phyloP scores from a whole-genome alignment of 2,329 filamentous ascomycete genomes.

The Fusarium solani-melongenae region DNA sequence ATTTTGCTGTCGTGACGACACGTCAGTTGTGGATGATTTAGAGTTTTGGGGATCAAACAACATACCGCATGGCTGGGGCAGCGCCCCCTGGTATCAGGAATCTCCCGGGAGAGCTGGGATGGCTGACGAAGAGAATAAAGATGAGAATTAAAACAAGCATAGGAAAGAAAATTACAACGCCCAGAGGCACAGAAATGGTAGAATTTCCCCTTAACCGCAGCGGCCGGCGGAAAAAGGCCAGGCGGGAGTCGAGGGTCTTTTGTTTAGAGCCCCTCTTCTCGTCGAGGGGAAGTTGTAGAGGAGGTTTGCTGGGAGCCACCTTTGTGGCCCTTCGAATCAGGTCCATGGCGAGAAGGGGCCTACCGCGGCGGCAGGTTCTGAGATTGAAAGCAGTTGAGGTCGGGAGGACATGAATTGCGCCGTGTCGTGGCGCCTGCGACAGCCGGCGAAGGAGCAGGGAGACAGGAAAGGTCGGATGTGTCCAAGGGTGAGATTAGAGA shows the following conservation, averaged over 20 bases:
- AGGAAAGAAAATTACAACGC: constrained; percentile 92
- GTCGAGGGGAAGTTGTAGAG: constrained; percentile 58
- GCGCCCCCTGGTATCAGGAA: constrained; percentile 90
- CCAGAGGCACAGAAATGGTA: constrained; percentile 89
- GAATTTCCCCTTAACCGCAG: constrained; percentile 93
- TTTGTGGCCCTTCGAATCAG: constrained; percentile 66
- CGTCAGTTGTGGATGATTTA: constrained; percentile 28
- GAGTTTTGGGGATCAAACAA: constrained; percentile 44
- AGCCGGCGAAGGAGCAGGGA: constrained; percentile 30
- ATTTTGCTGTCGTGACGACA: constrained; percentile 77
- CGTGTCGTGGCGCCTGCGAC: constrained; percentile 41
- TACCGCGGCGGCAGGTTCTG: constrained; percentile 55
- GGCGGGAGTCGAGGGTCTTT: constrained; percentile 58
- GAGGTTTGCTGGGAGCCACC: constrained; percentile 57
- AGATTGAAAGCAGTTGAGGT: constrained; percentile 45
- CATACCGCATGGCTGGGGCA: constrained; percentile 89
- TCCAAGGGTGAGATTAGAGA: constrained; percentile 12
- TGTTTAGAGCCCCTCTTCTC: constrained; percentile 59
- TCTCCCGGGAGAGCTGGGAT: constrained; percentile 83
- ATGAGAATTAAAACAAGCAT: constrained; percentile 92
- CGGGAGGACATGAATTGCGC: constrained; percentile 42
- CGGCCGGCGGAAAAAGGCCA: constrained; percentile 87
- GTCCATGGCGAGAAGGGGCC: constrained; percentile 60
- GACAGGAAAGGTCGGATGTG: constrained; percentile 15
- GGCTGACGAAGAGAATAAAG: constrained; percentile 86